phyloP scores from a whole-genome alignment of 139 green algal species.

The Coelastrella sp. region DNA sequence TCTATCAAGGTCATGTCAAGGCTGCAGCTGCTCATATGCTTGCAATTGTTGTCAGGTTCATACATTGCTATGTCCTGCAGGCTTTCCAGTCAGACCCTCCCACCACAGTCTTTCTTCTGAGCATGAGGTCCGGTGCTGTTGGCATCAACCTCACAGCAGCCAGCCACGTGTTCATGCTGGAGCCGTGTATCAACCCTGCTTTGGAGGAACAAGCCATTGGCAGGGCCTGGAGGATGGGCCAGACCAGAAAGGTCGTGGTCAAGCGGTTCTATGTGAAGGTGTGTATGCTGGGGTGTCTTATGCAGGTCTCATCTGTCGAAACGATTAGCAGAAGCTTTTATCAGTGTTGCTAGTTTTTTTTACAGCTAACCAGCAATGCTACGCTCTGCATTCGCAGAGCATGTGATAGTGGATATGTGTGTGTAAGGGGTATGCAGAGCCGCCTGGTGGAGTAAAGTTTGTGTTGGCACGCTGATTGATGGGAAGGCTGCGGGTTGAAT shows the following conservation, averaged over 20 bases:
- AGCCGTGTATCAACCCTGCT: conserved; percentile 87
- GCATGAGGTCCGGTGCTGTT: conserved; percentile 59
- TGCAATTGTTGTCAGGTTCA: neutral
- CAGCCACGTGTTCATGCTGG: conserved; percentile 77
- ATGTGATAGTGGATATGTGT: no score
- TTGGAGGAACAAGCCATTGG: conserved; percentile 77
- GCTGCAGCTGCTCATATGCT: neutral
- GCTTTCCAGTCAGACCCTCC: conserved; percentile 82
- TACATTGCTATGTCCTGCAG: conserved; percentile 31
- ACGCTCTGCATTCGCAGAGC: no score
- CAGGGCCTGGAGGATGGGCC: conserved; percentile 85
- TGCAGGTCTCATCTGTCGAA: no score
- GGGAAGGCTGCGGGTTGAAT: no score
- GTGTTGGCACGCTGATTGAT: no score
- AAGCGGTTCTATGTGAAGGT: conserved; percentile 79
- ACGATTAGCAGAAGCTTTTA: no score
- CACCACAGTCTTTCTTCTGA: conserved; percentile 85
- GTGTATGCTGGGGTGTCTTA: neutral
- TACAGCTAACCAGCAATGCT: no score
- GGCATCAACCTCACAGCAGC: conserved; percentile 78
- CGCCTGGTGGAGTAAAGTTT: no score
- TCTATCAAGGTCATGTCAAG: no score
- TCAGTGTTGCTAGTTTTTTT: no score
- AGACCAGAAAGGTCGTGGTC: conserved; percentile 74
- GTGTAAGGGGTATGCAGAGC: no score